Evolutionary conservation across 768 basidiomycete genomes (phyloP).

Genomic region (Rhizopogon sp.): DNA sequence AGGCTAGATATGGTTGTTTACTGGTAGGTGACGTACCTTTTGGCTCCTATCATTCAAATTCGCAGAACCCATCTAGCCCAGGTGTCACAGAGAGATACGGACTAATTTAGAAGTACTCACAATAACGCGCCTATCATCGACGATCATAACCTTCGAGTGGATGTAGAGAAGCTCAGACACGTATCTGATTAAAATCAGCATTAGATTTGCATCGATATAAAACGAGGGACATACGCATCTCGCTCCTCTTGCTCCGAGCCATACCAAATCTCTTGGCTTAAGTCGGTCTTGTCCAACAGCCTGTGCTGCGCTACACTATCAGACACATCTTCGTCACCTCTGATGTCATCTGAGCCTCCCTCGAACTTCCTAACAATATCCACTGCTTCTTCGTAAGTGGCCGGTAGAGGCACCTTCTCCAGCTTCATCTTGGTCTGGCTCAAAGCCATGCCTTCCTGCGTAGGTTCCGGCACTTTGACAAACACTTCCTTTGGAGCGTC

Average conservation of each 20-base stretch:
- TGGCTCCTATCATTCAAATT: constrained; percentile 89
- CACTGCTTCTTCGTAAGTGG: constrained; percentile 60
- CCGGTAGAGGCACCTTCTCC: constrained; percentile 64
- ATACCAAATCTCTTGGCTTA: constrained; percentile 80
- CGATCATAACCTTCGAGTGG: constrained; percentile 90
- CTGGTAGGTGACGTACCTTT: constrained; percentile 36
- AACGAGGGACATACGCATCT: constrained; percentile 51
- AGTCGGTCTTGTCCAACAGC: constrained; percentile 51
- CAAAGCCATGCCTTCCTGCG: constrained; percentile 41
- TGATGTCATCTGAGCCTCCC: constrained; percentile 47
- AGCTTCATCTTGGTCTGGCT: constrained; percentile 49
- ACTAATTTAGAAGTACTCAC: constrained; percentile 37
- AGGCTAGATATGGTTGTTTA: not conserved
- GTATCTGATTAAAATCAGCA: constrained; percentile 41
- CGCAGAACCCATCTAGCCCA: constrained; percentile 79
- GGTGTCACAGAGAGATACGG: constrained; percentile 1
- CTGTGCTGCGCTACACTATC: constrained; percentile 84
- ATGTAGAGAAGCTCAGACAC: constrained; percentile 81
- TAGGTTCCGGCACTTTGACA: constrained; percentile 51
- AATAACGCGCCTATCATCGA: constrained; percentile 87
- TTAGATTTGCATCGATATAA: not conserved
- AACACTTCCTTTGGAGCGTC: constrained; percentile 46
- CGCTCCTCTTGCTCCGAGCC: constrained; percentile 82
- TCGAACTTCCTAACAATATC: constrained; percentile 71
- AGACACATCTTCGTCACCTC: constrained; percentile 59